Evolutionary conservation across 2,329 filamentous ascomycete species (phyloP).

Genomic region (Coniochaeta ligniaria): DNA sequence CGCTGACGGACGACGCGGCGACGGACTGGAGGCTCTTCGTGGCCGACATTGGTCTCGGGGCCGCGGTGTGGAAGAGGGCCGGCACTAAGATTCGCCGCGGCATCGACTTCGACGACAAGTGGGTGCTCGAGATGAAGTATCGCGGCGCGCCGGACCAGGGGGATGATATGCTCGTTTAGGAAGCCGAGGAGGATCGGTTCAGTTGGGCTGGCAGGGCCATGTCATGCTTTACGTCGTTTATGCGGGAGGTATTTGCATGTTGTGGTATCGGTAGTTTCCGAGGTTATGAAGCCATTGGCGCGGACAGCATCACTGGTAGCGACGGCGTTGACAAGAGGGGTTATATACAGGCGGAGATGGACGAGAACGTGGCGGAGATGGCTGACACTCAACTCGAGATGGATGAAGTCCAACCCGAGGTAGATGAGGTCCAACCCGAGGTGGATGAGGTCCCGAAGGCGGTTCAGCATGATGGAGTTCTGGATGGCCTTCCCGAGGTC

Average conservation of each 20-base stretch:
- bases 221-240: neutral
- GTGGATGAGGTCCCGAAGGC: neutral
- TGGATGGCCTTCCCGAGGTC: neutral
- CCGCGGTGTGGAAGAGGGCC: slow-evolving; percentile 77
- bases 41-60: slow-evolving; percentile 78
- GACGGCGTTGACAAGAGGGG: neutral
- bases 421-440: no score
- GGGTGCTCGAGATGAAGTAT: slow-evolving; percentile 68
- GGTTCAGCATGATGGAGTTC: neutral
- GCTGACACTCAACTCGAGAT: no score
- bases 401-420: no score
- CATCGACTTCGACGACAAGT: slow-evolving; percentile 80
- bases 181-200: neutral
- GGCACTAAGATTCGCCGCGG: slow-evolving; percentile 75
- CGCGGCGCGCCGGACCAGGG: slow-evolving; percentile 22
- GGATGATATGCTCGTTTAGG: slow-evolving; percentile 8
- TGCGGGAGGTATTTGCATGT: neutral
- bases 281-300: neutral
- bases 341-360: neutral
- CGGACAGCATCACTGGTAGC: neutral
- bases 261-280: neutral
- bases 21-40: slow-evolving; percentile 71
- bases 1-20: slow-evolving; percentile 33
- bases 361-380: neutral
- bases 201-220: neutral